Conservation (phyloP, 768 basidiomycete species). For the Ephemerocybe angulata region DNA sequence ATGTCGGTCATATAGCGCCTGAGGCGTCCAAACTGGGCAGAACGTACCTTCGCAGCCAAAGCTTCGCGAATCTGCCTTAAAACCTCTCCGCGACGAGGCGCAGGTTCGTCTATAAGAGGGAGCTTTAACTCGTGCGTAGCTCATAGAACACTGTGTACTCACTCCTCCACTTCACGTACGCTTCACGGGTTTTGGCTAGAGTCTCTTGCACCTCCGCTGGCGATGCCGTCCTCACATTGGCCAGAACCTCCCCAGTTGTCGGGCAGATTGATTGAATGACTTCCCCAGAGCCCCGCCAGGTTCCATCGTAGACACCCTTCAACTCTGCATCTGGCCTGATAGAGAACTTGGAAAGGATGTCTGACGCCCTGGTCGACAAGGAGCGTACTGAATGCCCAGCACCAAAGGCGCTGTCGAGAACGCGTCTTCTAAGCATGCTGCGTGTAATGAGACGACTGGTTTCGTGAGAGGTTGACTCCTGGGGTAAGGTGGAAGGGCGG, state of each 20-base stretch:
- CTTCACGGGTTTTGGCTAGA: conserved; percentile 68
- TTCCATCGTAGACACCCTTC: conserved; percentile 77
- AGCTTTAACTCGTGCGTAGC: neutral
- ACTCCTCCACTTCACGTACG: conserved; percentile 65
- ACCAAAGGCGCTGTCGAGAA: conserved; percentile 11
- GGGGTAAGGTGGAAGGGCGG: neutral
- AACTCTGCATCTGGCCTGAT: conserved; percentile 56
- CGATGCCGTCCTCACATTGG: conserved; percentile 68
- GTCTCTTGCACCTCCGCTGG: conserved; percentile 68
- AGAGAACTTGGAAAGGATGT: conserved; percentile 60
- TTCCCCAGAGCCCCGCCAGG: conserved; percentile 77
- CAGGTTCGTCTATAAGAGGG: conserved; percentile 52
- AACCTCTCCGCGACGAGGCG: conserved; percentile 85
- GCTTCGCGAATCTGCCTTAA: conserved; percentile 85
- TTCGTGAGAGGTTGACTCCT: neutral
- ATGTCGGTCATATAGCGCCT: conserved; percentile 11
- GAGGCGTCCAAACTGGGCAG: neutral
- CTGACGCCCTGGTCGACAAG: conserved; percentile 69
- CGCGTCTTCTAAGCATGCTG: conserved; percentile 21
- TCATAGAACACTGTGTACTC: conserved; percentile 14
- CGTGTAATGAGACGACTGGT: no score
- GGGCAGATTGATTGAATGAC: conserved; percentile 72
- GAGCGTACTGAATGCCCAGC: conserved; percentile 34
- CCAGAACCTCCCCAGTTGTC: conserved; percentile 82
- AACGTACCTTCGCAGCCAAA: conserved; percentile 65